phyloP scores from a whole-genome alignment of 2,329 filamentous ascomycete species.

The Diaporthe sp. region DNA sequence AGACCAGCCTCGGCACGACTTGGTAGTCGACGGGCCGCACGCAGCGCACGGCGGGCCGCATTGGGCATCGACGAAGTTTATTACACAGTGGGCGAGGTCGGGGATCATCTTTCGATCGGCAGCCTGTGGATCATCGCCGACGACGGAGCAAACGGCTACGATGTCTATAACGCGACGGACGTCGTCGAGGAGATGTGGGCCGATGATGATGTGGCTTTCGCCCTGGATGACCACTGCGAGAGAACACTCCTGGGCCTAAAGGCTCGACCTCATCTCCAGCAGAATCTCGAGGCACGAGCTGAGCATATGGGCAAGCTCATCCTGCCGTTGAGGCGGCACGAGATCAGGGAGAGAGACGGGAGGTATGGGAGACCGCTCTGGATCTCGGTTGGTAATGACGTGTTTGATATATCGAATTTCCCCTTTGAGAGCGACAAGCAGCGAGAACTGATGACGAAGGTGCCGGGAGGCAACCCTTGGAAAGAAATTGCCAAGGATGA shows the following conservation, averaged over 20 bases:
- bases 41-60: not conserved
- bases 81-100: constrained; percentile 14
- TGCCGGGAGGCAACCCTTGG: constrained; percentile 11
- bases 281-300: not conserved
- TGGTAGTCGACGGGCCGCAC: not conserved
- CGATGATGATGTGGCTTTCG: not conserved
- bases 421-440: not conserved
- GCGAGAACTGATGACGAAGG: not conserved
- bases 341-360: constrained; percentile 20
- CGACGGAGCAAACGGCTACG: not conserved
- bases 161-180: constrained; percentile 26
- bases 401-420: constrained; percentile 19
- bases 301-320: constrained; percentile 7
- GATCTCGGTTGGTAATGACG: constrained; percentile 22
- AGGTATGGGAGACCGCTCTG: constrained; percentile 11
- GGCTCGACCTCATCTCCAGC: not conserved
- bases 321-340: constrained; percentile 2
- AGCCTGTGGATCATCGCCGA: constrained; percentile 20
- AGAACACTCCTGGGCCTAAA: not conserved
- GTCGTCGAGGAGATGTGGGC: constrained; percentile 6
- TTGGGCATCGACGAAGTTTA: not conserved
- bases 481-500: not conserved
- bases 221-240: not conserved
- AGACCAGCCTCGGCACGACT: not conserved
- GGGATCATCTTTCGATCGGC: not conserved